Percentiles rank a stretch among this genome's conserved stretches.
These are phyloP conservation scores for Gynandropsis gynandra DNA, from an alignment of 345 rosid genomes.

Conservation along the genomic window DNA sequence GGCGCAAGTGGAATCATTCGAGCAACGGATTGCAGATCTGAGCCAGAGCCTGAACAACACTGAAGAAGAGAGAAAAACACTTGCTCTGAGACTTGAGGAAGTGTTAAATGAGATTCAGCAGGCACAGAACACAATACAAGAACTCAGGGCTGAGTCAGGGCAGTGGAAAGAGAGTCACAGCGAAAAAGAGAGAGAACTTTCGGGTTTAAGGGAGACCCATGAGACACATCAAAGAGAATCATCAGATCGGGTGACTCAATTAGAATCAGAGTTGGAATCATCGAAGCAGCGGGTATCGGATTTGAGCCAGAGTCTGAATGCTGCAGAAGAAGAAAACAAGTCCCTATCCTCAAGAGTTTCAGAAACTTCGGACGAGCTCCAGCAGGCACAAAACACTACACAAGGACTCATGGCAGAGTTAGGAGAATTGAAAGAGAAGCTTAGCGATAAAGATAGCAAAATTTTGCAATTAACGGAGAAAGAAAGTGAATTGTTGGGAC, in stretches of 20 bases:
- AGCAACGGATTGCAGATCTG: constrained; percentile 41
- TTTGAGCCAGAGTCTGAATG: constrained; percentile 38
- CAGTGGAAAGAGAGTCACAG: constrained; percentile 45
- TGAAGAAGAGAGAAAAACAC: constrained; percentile 47
- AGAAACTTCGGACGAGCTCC: constrained; percentile 46
- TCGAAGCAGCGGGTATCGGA: constrained; percentile 42
- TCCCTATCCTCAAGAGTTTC: constrained; percentile 45
- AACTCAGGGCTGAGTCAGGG: constrained; percentile 33
- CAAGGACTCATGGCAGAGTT: constrained; percentile 39
- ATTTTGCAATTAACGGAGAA: constrained; percentile 40
- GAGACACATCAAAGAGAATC: constrained; percentile 44
- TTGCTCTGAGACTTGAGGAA: constrained; percentile 38
- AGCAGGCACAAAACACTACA: constrained; percentile 30
- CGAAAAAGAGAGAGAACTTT: constrained; percentile 52
- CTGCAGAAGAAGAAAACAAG: constrained; percentile 44
- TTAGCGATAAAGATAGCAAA: constrained; percentile 43
- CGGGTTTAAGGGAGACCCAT: constrained; percentile 35
- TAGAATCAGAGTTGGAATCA: constrained; percentile 39
- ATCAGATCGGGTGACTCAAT: constrained; percentile 24
- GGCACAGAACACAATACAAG: constrained; percentile 35
- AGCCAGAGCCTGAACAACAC: constrained; percentile 33
- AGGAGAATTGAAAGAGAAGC: constrained; percentile 38
- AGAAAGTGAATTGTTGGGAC: constrained; percentile 40
- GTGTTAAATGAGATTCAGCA: constrained; percentile 38
- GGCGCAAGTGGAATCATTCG: constrained; percentile 40